Evolutionary conservation across 768 basidiomycete genomes (phyloP), one percentile per base, ranked within the genome.

Genomic region (Mycena polygramma): DNA sequence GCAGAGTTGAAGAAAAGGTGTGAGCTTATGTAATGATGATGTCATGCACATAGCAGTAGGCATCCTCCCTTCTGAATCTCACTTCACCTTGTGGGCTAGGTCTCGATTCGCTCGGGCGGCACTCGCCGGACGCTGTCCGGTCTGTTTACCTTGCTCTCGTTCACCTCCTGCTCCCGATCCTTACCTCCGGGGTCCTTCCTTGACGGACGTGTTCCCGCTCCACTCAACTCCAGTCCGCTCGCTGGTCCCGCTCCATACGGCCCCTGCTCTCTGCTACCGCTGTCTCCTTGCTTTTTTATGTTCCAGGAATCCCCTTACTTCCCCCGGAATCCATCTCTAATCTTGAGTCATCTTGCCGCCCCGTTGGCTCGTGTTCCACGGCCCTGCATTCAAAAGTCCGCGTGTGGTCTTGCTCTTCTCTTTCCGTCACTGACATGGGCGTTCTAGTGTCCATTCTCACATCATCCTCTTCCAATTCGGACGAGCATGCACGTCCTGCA

Each of bases 331-430:
- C 49, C 68, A 54, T 24, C 57, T 64, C 57, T 60, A 63, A 66
- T 66, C 70, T 72, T 63, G 68, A 65, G 61, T 74, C 70, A 69
- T 74, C 58, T 35, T 68, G 66, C 62, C 73, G 48, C 73, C 70
- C 70, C 69, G 73, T 69, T 70, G 26, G 65, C 64, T 74, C 59
- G 70, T 71, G 70, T 71, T 63, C 70, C 22, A 52, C 63, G 45
- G 55, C 49, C 59, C 37, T 66, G 24, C 60, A 71, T 55, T 71
- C 57, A 69, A 72, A 59, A 60, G 59, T 67, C 49, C 46, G 64
- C 48, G 35, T 64, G 35, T 36, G 46, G 49, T 63, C 36, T 64
- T 26, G 26, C 39, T 20, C 53, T 63, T 55, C 46, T 41, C 43
- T 51, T 57, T 45, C 39, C 35, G 35, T 57, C 64, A 43, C 62